Conservation (phyloP, 106 monocot genomes). For the Chionographis japonica region DNA sequence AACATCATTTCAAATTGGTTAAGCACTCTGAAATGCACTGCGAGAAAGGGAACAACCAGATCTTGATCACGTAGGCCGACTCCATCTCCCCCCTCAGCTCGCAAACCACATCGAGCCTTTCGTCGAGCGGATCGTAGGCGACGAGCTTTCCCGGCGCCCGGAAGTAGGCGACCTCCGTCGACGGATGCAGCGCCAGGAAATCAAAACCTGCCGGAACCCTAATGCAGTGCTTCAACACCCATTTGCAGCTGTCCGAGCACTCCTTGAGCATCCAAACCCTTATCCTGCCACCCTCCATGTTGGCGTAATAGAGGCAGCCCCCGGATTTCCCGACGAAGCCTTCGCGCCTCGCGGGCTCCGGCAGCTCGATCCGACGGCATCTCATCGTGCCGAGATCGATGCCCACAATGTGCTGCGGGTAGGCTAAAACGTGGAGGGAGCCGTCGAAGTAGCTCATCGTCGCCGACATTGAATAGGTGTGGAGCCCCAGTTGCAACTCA, state of each 20-base stretch:
- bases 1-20: too few relatives aligned
- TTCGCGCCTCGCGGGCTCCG: constrained; percentile 26
- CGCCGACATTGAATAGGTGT: constrained; percentile 39
- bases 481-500: constrained; percentile 23
- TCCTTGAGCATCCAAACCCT: constrained; percentile 39
- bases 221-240: constrained; percentile 39
- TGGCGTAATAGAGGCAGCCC: constrained; percentile 29
- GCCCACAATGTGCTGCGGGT: constrained; percentile 20
- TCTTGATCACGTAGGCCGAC: constrained; percentile 34
- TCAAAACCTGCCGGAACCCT: not conserved
- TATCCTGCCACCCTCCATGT: constrained; percentile 20
- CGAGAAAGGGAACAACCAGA: constrained; percentile 52
- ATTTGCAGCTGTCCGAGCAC: not conserved
- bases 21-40: constrained; percentile 32
- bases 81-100: constrained; percentile 24
- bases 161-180: constrained; percentile 37
- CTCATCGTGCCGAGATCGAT: constrained; percentile 21
- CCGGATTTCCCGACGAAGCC: constrained; percentile 24
- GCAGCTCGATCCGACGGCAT: constrained; percentile 30
- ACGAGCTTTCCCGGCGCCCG: constrained; percentile 28
- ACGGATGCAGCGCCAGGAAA: constrained; percentile 41
- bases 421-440: constrained; percentile 41
- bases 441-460: constrained; percentile 39
- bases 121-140: constrained; percentile 25
- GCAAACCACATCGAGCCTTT: constrained; percentile 24